Evolutionary conservation across 345 rosid species (phyloP), one percentile per base, ranked within the genome.

Genomic region (Bruguiera parviflora): DNA sequence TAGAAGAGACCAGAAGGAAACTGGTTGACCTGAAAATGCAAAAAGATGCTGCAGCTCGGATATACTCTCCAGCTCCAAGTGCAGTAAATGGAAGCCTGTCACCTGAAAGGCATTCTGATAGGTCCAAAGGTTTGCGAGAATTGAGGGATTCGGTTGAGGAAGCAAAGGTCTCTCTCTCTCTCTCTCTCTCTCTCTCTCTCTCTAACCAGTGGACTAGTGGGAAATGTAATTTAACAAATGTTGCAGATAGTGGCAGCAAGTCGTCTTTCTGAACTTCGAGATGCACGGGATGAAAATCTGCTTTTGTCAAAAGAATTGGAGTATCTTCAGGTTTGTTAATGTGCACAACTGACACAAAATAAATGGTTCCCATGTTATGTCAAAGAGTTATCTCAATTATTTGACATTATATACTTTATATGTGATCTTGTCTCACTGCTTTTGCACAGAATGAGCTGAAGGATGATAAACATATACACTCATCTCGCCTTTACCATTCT

Each of bases 1-100:
- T 92, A 51, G 96, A 95, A 84, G 98, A 89, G 72, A 88, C 89
- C 75, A 86, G 94, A 84, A 85, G 98, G 83, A 95, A 90, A 79
- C 72, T 92, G 75, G 81, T 95, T 67, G 83, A 75, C 78, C 75
- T 86, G 75, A 87, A 78, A 75, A 92, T 92, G 97, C 94, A 90
- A 75, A 95, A 88, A 80, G 97, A 88, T 80, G 83, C 82, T 27
- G 88, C 90, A 33, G 85, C 86, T 67, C 92, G 84, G 63, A 20
- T 72, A 69, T 85, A 81, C 73, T 75, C 71, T 67, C 71, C 87
- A 24, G 65, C 82, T 56, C 83, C 92, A 22, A 77, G 81, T 75
- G 79, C 83, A 15, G 85, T 73, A 68, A 92, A 88, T 80, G 96
- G 96, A 73, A 87, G 61, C 75, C 75, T 81, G 65, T 87, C 96